These are phyloP conservation scores for Lobosporangium transversale DNA, from an alignment of 192 early-diverging fungal genomes.

Conservation along the genomic window DNA sequence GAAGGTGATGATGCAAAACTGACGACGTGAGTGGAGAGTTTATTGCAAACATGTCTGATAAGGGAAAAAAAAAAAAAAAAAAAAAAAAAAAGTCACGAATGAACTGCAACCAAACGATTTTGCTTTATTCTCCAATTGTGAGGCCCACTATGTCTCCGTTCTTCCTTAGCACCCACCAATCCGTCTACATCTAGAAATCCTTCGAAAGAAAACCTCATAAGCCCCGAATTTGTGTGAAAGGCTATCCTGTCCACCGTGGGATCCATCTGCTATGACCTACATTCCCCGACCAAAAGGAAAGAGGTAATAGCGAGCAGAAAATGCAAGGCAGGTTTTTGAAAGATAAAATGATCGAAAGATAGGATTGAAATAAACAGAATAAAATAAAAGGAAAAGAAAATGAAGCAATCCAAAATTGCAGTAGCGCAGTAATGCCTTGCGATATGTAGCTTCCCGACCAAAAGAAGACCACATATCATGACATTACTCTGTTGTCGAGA, in stretches of 20 bases:
- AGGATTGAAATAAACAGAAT: not conserved
- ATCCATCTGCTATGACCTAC: too few species aligned
- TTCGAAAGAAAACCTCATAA: constrained; percentile 34
- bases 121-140: not conserved
- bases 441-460: constrained; percentile 45
- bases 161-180: too few species aligned
- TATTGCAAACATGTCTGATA: not conserved
- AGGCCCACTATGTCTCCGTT: too few species aligned
- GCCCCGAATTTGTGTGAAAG: too few species aligned
- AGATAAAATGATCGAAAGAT: constrained; percentile 13
- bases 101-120: too few species aligned
- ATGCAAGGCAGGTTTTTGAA: constrained; percentile 26
- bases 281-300: constrained; percentile 45
- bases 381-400: not conserved
- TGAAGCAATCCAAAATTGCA: not conserved
- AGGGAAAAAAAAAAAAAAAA: not conserved
- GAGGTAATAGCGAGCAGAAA: not conserved
- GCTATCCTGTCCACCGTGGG: too few species aligned
- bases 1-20: not conserved
- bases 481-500: not conserved
- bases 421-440: not conserved
- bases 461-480: constrained; percentile 12
- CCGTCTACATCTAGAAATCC: not conserved
- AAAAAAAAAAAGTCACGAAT: too few species aligned
- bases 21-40: not conserved